These are phyloP conservation scores for Canavalia ensiformis DNA, from an alignment of 306 rosid species.

Conservation along the genomic window DNA sequence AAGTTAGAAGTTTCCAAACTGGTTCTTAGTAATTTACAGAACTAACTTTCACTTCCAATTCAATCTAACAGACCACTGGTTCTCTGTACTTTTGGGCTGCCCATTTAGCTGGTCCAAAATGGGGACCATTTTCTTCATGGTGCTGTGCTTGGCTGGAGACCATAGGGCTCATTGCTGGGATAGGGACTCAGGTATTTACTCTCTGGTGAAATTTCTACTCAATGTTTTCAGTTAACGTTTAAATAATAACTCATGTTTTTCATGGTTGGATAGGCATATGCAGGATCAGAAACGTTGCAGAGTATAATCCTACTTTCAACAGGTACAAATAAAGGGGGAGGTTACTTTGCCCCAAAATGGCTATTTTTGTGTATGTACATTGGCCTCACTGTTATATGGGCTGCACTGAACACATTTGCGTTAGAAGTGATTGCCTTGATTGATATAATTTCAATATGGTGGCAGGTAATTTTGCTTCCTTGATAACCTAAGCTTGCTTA, in stretches of 20 bases:
- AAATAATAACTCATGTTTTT: conserved; percentile 33
- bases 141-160: conserved; percentile 95
- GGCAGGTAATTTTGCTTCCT: conserved; percentile 73
- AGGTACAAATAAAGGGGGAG: conserved; percentile 85
- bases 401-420: conserved; percentile 83
- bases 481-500: conserved; percentile 27
- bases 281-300: conserved; percentile 87
- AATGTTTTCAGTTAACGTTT: conserved; percentile 31
- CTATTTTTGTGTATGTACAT: conserved; percentile 83
- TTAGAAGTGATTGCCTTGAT: conserved; percentile 82
- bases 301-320: conserved; percentile 76
- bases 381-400: conserved; percentile 87
- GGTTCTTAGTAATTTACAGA: neutral
- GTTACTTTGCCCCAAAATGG: conserved; percentile 88
- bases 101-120: conserved; percentile 88
- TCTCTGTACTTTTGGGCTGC: conserved; percentile 98
- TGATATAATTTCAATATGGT: conserved; percentile 85
- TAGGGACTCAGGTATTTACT: conserved; percentile 81
- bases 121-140: conserved; percentile 98
- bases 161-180: conserved; percentile 85
- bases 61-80: conserved; percentile 77
- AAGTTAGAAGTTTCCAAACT: no score
- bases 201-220: neutral
- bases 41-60: conserved; percentile 45
- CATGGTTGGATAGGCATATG: conserved; percentile 76